phyloP scores from a whole-genome alignment of 1,284 basidiomycete genomes.

The Porogramme epimiltina region DNA sequence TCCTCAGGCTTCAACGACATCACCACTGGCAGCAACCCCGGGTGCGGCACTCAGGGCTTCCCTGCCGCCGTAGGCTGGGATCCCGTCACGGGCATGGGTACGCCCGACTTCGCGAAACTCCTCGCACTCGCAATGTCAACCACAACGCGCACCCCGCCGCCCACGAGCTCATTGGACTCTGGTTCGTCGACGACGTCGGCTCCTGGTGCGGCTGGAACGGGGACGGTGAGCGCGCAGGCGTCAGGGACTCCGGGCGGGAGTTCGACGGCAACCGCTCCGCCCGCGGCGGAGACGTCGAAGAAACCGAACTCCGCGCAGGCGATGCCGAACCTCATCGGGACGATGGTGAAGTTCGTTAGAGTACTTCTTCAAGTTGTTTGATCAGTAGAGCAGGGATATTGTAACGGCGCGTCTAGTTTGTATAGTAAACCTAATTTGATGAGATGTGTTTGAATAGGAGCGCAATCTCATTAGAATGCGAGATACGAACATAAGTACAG shows the following conservation, averaged over 20 bases:
- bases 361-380: background rate
- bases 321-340: background rate
- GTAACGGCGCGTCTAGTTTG: too few relatives aligned
- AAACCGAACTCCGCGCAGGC: background rate
- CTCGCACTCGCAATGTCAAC: background rate
- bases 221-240: too few relatives aligned
- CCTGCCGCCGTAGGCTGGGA: constrained; percentile 37
- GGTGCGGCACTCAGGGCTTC: constrained; percentile 36
- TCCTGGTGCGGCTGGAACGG: too few relatives aligned
- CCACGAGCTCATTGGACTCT: background rate
- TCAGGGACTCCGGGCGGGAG: background rate
- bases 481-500: too few relatives aligned
- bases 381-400: background rate
- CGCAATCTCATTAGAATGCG: too few relatives aligned
- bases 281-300: background rate
- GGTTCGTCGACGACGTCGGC: too few relatives aligned
- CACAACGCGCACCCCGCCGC: background rate
- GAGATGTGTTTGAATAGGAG: too few relatives aligned
- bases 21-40: constrained; percentile 26
- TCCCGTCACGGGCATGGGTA: constrained; percentile 28
- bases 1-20: constrained; percentile 41
- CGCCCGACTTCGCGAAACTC: constrained; percentile 23
- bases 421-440: too few relatives aligned
- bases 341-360: background rate
- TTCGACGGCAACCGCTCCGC: background rate